These are phyloP conservation scores for Colletotrichum spinosum DNA, from an alignment of 2,329 filamentous ascomycete species.

Conservation along the genomic window DNA sequence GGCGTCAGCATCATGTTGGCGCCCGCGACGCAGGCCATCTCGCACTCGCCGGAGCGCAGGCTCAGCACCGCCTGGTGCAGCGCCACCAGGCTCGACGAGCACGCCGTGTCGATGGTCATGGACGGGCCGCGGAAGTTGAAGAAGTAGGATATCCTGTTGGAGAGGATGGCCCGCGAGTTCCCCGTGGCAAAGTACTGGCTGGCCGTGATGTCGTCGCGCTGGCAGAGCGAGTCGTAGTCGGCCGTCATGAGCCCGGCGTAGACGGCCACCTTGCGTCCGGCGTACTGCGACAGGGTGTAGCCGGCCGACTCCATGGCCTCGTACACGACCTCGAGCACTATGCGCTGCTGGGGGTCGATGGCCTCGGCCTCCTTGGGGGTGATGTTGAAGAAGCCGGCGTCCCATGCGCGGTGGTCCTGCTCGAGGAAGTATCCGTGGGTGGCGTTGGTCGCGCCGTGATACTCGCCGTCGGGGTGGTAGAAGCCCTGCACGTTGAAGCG, in stretches of 20 bases:
- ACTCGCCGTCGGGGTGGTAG: conserved; percentile 43
- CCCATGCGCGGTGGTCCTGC: conserved; percentile 47
- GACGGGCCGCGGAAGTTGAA: conserved; percentile 54
- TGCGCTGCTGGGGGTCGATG: conserved; percentile 49
- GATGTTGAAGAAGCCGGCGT: conserved; percentile 56
- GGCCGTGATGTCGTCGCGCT: conserved; percentile 42
- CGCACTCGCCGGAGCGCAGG: conserved; percentile 48
- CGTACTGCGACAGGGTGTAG: conserved; percentile 38
- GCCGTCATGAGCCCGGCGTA: conserved; percentile 42
- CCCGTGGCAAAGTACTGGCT: conserved; percentile 49
- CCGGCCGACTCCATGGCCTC: conserved; percentile 45
- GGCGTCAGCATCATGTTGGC: conserved; percentile 42
- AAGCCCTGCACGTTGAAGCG: conserved; percentile 41
- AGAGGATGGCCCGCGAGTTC: conserved; percentile 47
- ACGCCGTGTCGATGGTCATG: conserved; percentile 59
- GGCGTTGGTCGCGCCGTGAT: conserved; percentile 33
- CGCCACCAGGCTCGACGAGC: conserved; percentile 56
- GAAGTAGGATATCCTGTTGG: conserved; percentile 55
- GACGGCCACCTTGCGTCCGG: conserved; percentile 37
- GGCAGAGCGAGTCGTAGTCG: conserved; percentile 45
- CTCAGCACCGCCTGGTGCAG: conserved; percentile 54
- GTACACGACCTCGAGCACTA: conserved; percentile 50
- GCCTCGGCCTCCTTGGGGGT: conserved; percentile 43
- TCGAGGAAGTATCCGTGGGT: conserved; percentile 39
- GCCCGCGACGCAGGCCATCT: conserved; percentile 47